Base-by-base conservation (phyloP, 441 rosid genomes). In the Pelargonium citronellum region DNA sequence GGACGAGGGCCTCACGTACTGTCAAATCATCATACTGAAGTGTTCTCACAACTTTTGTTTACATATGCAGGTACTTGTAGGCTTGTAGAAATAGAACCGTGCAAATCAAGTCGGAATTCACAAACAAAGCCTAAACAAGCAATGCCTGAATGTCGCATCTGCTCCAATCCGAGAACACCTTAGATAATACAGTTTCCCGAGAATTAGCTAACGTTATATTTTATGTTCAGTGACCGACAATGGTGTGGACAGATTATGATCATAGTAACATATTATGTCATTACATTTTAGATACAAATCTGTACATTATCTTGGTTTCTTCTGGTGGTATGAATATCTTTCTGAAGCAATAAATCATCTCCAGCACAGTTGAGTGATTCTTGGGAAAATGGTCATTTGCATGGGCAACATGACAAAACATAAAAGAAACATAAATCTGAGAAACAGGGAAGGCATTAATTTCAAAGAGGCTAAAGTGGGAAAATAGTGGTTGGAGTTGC, bases 401-500 rank as follows among this genome's bases (percentile, higher is more conserved):
- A 22, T 11, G 15, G 24, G 27, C 24, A 57, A 17, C 27, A 57
- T 7, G 51, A 46, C 51, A 17, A 8, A 57, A 1, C 60, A 51
- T 7, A 60, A 10, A 60, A 60, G 11, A 51, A 51, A 15, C 19
- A 15, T 16, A 13, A 60, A 60, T 60, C 64, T 11, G 64, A 60
- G 37, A 60, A 60, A 60, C 15, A 24, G 37, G 15, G 24, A 60
- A 13, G 24, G 39, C 64, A 60, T 60, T 60, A 60, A 60, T 20
- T 24, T 24, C 64, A 60, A 60, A 22, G 64, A 39, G 37, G 62
- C 60, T 53, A 53, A 53, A 15, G 60, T 53, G 17, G 20, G 27
- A 60, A 30, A 60, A 60, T 60, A 60, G 64, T 60, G 24, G 64
- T 60, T 60, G 64, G 64, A 60, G 37, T 60, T 15, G 20, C 27